Base-by-base conservation (phyloP, 106 monocot species). In the Phalaenopsis equestris region DNA sequence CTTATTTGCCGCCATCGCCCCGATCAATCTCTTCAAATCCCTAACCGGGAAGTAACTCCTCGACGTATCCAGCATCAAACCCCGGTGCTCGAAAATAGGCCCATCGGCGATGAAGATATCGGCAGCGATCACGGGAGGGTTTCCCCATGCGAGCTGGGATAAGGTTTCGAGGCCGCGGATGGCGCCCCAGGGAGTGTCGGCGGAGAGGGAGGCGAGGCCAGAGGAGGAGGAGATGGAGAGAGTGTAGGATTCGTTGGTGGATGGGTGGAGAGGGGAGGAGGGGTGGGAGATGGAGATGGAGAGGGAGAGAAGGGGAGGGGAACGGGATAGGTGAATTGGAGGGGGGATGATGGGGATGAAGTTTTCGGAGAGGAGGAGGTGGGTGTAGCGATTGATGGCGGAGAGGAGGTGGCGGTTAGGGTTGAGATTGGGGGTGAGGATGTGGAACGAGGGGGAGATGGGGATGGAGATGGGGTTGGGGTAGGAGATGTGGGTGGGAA, bases 101-200 rank as follows among this genome's bases (percentile, higher is more conserved):
- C 47, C 18, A 72, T 97, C 96, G 30, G 43, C 52, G 67, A 96
- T 85, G 23, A 48, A 12, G 68, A 96, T 52, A 6, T 79, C 88
- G 48, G 84, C 73, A 11, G 93, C 84, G 41, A 96, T 78, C 5
- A 81, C 43, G 6, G 80, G 23, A 67, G 81, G 76, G 55, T 7
- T 21, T 21, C 64, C 80, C 86, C 84, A 96, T 4, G 81, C 82
- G 58, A 94, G 87, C 92, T 97, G 96, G 43, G 92, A 90, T 85
- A 97, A 82, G 42, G 94, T 90, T 77, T 94, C 94, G 56, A 97
- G 94, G 42, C 92, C 96, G 36, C 86, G 88, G 61, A 97, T 90
- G 72, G 90, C 94, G 70, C 96, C 96, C 94, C 94, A 94, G 16
- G 83, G 61, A 41, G 96, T 90, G 24, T 43, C 39, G 61, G 94